These are phyloP conservation scores for Fomitopsis serialis DNA, from an alignment of 768 basidiomycete species.

Conservation along the genomic window DNA sequence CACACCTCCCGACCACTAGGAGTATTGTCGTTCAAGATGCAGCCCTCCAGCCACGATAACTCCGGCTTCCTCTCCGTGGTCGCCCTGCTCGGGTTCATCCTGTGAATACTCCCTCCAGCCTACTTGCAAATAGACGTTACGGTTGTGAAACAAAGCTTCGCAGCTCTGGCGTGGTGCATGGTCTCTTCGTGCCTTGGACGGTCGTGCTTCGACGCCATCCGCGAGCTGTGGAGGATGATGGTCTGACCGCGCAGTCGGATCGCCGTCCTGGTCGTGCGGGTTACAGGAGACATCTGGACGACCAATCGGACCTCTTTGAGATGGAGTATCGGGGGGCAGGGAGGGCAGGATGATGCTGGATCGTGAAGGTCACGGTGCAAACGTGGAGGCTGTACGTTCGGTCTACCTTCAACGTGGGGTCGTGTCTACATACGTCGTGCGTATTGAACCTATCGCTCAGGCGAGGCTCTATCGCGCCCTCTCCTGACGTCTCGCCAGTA, in stretches of 20 bases:
- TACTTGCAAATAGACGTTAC: conserved; percentile 2
- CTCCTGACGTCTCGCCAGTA: too few species aligned
- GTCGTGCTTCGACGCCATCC: conserved; percentile 38
- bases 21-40: neutral
- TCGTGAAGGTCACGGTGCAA: too few species aligned
- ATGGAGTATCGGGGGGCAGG: conserved; percentile 41
- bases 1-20: too few species aligned
- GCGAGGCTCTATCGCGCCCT: too few species aligned
- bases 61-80: conserved; percentile 28
- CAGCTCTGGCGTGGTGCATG: conserved; percentile 57
- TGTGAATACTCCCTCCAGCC: conserved; percentile 32
- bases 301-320: conserved; percentile 54
- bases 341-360: neutral
- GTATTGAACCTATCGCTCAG: too few species aligned
- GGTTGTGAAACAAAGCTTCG: conserved; percentile 32
- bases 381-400: too few species aligned
- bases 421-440: too few species aligned
- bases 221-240: conserved; percentile 43
- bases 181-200: conserved; percentile 63
- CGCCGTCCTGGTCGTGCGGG: conserved; percentile 19
- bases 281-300: conserved; percentile 34
- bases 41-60: conserved; percentile 3
- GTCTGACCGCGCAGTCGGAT: conserved; percentile 34
- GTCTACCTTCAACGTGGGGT: too few species aligned
- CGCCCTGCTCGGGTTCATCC: conserved; percentile 40